phyloP scores from a whole-genome alignment of 495 filamentous ascomycete species.

The Podospora fimiseda region DNA sequence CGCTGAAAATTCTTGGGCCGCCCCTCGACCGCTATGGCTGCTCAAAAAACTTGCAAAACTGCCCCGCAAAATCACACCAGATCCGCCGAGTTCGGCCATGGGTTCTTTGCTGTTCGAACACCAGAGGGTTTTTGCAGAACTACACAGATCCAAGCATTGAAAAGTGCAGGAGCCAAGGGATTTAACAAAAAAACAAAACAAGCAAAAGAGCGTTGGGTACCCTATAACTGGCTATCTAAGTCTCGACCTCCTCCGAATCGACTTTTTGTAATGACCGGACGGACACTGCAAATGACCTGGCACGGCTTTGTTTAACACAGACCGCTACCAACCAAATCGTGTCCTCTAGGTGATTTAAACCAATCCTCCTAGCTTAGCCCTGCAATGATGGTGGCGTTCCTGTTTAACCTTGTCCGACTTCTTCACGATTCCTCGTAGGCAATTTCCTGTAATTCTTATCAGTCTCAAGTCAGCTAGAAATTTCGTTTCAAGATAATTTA shows the following conservation, averaged over 20 bases:
- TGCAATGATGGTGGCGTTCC: conserved; percentile 18
- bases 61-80: conserved; percentile 3
- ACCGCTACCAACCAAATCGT: conserved; percentile 8
- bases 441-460: conserved; percentile 11
- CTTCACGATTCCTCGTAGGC: conserved; percentile 11
- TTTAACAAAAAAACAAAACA: too few species aligned
- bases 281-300: conserved; percentile 17
- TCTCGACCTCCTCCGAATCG: conserved; percentile 13
- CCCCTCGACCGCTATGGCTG: background rate
- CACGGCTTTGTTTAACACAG: conserved; percentile 4
- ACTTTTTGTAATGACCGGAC: conserved; percentile 23
- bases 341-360: conserved; percentile 11
- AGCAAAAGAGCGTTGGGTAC: conserved; percentile 18
- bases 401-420: conserved; percentile 18
- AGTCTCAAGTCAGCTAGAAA: too few species aligned
- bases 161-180: too few species aligned
- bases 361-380: conserved; percentile 21
- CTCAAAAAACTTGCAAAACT: background rate
- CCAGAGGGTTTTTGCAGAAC: background rate
- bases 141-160: background rate
- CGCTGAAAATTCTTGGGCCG: background rate
- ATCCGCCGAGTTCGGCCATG: conserved; percentile 10
- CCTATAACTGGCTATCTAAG: conserved; percentile 13
- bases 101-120: background rate
- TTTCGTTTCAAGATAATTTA: conserved; percentile 9